A percentile compares a stretch with the other conserved stretches of the same genome.
Evolutionary conservation across 176 grass and related monocot genomes (phyloP).

Genomic region (Rhipidocladum racemiflorum): DNA sequence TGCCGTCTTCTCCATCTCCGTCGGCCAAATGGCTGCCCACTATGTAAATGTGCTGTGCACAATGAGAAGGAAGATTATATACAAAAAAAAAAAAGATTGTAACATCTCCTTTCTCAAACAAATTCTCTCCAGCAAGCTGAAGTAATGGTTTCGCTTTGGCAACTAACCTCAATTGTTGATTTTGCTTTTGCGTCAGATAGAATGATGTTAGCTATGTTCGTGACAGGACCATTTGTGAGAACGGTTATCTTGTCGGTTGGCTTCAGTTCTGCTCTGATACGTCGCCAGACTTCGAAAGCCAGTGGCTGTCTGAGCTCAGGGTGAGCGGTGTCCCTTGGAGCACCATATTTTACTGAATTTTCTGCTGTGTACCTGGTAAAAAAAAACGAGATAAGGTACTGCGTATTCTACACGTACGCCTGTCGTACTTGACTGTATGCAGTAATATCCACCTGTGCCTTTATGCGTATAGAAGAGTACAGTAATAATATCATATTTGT

Average conservation of each 20-base stretch:
- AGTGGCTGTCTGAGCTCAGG: slow-evolving; percentile 68
- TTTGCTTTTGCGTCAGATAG: slow-evolving; percentile 36
- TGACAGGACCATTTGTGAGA: slow-evolving; percentile 70
- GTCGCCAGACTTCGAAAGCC: slow-evolving; percentile 76
- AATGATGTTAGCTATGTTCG: slow-evolving; percentile 70
- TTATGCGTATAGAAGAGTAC: neutral
- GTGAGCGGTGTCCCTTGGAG: slow-evolving; percentile 56
- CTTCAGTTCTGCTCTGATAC: slow-evolving; percentile 28
- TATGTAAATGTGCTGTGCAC: slow-evolving; percentile 50
- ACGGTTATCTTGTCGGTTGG: slow-evolving; percentile 49
- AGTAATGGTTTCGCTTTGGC: neutral
- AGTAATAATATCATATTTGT: neutral
- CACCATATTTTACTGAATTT: slow-evolving; percentile 68
- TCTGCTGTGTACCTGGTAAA: slow-evolving; percentile 63
- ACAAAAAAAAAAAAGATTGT: neutral
- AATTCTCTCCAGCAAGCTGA: neutral
- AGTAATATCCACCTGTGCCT: too few species aligned
- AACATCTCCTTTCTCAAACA: neutral
- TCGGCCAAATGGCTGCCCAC: slow-evolving; percentile 54
- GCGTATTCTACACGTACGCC: neutral
- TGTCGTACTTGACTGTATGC: neutral
- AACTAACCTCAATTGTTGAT: slow-evolving; percentile 58
- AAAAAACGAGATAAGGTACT: neutral
- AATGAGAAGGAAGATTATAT: slow-evolving; percentile 8
- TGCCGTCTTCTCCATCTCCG: slow-evolving; percentile 42